Base-by-base conservation (phyloP, 1,139 yeast genomes). In the Eremothecium gossypii region DNA sequence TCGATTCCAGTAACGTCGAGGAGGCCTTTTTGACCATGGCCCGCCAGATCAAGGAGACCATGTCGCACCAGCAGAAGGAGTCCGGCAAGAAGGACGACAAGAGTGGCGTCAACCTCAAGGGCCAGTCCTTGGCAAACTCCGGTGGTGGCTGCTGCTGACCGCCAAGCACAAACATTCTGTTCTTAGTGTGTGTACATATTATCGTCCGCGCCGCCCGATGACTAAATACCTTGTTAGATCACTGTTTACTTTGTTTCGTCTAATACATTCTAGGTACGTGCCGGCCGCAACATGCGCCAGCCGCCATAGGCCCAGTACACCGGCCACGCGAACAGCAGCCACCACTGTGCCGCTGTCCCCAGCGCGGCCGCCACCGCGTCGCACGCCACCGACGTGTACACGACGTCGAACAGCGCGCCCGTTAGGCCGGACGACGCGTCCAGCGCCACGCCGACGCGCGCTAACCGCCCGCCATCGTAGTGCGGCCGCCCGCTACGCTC, bases 11-110 rank as follows among this genome's bases (percentile, higher is more conserved):
- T 47, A 91, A 91, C 62, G 98, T 91, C 54, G 98, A 93, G 66
- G 96, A 91, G 67, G 97, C 98, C 11, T 91, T 91, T 70, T 79
- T 86, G 72, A 86, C 96, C 52, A 91, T 91, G 99, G 96, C 98
- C 8, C 83, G 95, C 66, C 97, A 93, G 67, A 91, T 91, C 63
- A 93, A 93, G 73, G 95, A 95, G 51, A 87, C 89, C 61, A 85
- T 89, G 86, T 86, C 96, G 8, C 51, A 82, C 71, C 63, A 73
- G 70, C 51, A 69, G 69, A 46, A 74, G 73, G 50, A 71, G 36
- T 52, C 48, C 43, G 55, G 53, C 41, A 62, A 60, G 71, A 61
- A 71, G 23, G 55, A 68, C 52, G 74, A 70, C 46, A 83, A 82
- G 67, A 75, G 85, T 44, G 76, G 79, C 55, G 94, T 89, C 54